Evolutionary conservation across 306 rosid genomes (phyloP), one percentile per base, ranked within the genome.

Genomic region (Lathyrus oleraceus): DNA sequence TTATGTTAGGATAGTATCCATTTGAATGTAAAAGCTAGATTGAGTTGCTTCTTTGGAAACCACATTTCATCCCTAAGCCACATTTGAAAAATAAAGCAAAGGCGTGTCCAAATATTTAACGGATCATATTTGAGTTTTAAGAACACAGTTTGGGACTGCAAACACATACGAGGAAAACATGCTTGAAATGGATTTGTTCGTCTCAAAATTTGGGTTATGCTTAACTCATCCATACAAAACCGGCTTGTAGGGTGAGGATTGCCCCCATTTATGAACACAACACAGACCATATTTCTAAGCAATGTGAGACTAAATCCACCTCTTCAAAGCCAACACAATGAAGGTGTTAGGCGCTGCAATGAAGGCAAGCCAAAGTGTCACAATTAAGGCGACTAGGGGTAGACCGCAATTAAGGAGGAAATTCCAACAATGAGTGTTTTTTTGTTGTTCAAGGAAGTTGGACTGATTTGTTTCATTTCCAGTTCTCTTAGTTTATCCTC

Each of bases 401-500:
- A n/a, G n/a, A n/a, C n/a, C n/a, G n/a, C n/a, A n/a, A n/a, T n/a
- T n/a, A n/a, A n/a, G n/a, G n/a, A n/a, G n/a, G n/a, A n/a, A n/a
- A n/a, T n/a, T n/a, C n/a, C n/a, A n/a, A n/a, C n/a, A n/a, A 9
- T 5, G 36, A 12, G 32, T 54, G 36, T 23, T 54, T 23, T 23
- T 54, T 15, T 70, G 43, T 56, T 35, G 58, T 44, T 66, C 67
- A 53, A 70, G 25, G 40, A 30, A 38, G 13, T 25, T 45, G 38
- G 57, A 23, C 61, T 61, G 27, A 6, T 77, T 65, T 54, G 72
- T 15, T 64, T 15, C 45, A 49, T 70, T 71, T 70, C 32, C 27
- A 16, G 25, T 15, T 63, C 61, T 32, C 36, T 21, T 10, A 61
- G 52, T 62, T 61, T 62, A 52, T 52, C 36, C 67, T 70, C 68